Evolutionary conservation across 1,284 basidiomycete species (phyloP), one percentile per base, ranked within the genome.

Genomic region (Ceratobasidium sp.): DNA sequence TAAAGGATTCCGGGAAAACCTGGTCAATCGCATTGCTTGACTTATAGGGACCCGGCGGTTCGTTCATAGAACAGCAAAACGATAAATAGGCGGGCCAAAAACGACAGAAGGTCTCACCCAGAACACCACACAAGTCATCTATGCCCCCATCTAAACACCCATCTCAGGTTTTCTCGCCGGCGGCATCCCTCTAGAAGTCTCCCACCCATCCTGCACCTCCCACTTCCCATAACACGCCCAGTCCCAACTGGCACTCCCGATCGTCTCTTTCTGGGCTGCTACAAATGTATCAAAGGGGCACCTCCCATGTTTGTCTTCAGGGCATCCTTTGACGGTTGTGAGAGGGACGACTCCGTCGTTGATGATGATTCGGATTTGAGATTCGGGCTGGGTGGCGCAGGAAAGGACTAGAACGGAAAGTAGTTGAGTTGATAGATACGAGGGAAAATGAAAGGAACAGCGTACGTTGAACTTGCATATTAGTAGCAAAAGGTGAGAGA

Each of bases 281-380:
- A 96, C 89, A 83, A 98, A 97, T 3, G 89, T 90, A 59, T 90
- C 86, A 7, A 97, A 86, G 0, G 93, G 87, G 81, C 96, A 98
- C 83, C 97, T 89, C 14, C 96, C 96, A 78, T 96, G 90, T 60
- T 88, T 86, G 81, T 89, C 84, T 0, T 81, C 83, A 41, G 92
- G 90, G 81, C 95, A 96, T 1, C 93, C 93, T 30, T 87, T 86
- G 81, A 95, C 88, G 48, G 92, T 90, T 1, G 92, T 92, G 54
- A 97, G 88, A 0, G 96, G 95, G 0, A 91, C 88, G 1, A 96
- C 93, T 3, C 94, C 96, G 82, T 98, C 96, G 85, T 97, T 97
- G 84, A 96, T 89, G 82, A 94, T 89, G 74, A 94, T 87, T 5
- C 94, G 91, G 80, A 96, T 91, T 81, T 95, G 93, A 0, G 83